phyloP scores from a whole-genome alignment of 345 rosid genomes.

The Mallotus nudiflorus region DNA sequence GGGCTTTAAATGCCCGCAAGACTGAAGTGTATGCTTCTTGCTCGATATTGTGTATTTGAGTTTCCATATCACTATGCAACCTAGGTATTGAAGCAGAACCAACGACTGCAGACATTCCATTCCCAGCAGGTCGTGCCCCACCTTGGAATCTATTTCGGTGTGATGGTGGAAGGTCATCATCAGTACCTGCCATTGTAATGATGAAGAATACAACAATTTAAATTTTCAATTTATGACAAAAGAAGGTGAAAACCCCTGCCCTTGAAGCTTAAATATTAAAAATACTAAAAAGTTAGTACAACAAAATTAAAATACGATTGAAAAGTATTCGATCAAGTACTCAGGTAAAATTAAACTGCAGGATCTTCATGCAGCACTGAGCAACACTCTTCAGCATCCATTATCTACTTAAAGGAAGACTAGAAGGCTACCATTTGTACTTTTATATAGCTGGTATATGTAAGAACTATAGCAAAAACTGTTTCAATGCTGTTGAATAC shows the following conservation, averaged over 20 bases:
- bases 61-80: slow-evolving; percentile 81
- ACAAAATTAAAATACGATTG: background rate
- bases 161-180: slow-evolving; percentile 95
- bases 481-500: background rate
- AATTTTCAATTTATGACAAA: background rate
- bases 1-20: slow-evolving; percentile 96
- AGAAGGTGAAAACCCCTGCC: background rate
- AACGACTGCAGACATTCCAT: slow-evolving; percentile 74
- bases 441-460: background rate
- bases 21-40: slow-evolving; percentile 89
- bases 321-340: background rate
- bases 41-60: slow-evolving; percentile 84
- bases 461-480: background rate
- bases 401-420: background rate
- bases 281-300: background rate
- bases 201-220: background rate
- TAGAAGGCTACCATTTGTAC: background rate
- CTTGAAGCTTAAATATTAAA: background rate
- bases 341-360: background rate
- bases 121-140: slow-evolving; percentile 66
- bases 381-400: background rate
- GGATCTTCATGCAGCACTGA: background rate
- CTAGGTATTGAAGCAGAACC: slow-evolving; percentile 64
- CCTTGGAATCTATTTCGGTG: slow-evolving; percentile 87
- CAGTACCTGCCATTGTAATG: slow-evolving; percentile 67